phyloP scores from a whole-genome alignment of 306 rosid genomes.

The Sophora flavescens region DNA sequence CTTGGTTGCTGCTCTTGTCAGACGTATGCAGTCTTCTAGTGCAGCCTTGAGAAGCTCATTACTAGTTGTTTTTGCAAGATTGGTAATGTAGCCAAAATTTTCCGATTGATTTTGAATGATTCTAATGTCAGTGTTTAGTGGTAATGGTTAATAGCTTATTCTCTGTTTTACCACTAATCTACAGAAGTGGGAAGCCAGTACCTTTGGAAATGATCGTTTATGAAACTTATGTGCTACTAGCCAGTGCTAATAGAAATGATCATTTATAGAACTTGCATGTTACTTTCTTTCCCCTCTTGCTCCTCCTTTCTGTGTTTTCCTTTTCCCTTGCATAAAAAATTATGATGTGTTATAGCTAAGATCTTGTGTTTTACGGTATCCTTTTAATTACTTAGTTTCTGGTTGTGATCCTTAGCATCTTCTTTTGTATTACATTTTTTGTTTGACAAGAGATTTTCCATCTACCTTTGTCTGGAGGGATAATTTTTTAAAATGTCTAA shows the following conservation, averaged over 20 bases:
- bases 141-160: conserved; percentile 27
- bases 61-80: conserved; percentile 85
- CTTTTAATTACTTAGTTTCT: background rate
- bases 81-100: conserved; percentile 62
- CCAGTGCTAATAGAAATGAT: conserved; percentile 18
- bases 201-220: conserved; percentile 23
- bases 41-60: conserved; percentile 79
- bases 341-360: background rate
- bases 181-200: conserved; percentile 14
- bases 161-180: conserved; percentile 28
- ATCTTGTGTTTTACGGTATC: conserved; percentile 9
- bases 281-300: background rate
- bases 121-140: conserved; percentile 20
- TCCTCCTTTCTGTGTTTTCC: conserved; percentile 24
- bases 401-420: conserved; percentile 23
- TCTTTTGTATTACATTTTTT: conserved; percentile 17
- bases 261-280: conserved; percentile 3
- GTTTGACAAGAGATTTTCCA: conserved; percentile 22
- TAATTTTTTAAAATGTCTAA: conserved; percentile 35
- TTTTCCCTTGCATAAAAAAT: conserved; percentile 20
- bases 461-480: background rate
- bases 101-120: conserved; percentile 16
- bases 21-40: conserved; percentile 89
- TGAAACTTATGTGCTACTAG: conserved; percentile 22
- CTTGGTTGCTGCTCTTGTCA: conserved; percentile 84